phyloP scores from a whole-genome alignment of 345 rosid genomes.

The Carallia brachiata region DNA sequence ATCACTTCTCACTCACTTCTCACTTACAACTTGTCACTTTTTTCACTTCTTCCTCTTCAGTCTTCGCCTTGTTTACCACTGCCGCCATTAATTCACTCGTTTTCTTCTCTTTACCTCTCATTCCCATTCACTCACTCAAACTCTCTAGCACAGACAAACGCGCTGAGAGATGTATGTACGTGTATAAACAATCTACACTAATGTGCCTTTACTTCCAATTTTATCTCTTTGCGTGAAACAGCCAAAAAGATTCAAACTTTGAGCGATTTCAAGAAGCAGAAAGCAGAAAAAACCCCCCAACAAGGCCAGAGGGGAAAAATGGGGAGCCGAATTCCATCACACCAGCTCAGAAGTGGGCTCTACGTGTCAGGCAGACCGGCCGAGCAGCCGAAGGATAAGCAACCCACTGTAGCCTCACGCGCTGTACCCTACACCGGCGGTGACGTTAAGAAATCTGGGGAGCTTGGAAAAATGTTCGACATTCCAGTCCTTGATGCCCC shows the following conservation, averaged over 20 bases:
- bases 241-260: too few relatives aligned
- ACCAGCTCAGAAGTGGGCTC: conserved; percentile 81
- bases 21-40: not conserved
- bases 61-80: not conserved
- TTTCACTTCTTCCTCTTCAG: too few relatives aligned
- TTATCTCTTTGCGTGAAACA: too few relatives aligned
- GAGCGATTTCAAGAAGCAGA: too few relatives aligned
- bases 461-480: conserved; percentile 92
- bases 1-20: not conserved
- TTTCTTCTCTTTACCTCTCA: too few relatives aligned
- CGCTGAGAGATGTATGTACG: too few relatives aligned
- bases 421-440: conserved; percentile 92
- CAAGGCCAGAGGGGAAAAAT: conserved; percentile 20
- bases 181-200: too few relatives aligned
- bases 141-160: too few relatives aligned
- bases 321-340: conserved; percentile 79
- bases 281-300: too few relatives aligned
- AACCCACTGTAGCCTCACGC: conserved; percentile 74
- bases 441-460: conserved; percentile 89
- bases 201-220: too few relatives aligned
- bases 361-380: conserved; percentile 78
- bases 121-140: too few relatives aligned
- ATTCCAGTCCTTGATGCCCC: conserved; percentile 48
- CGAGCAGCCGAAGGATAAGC: conserved; percentile 58
- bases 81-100: too few relatives aligned